These are phyloP conservation scores for Colletotrichum sp. DNA, from an alignment of 2,329 filamentous ascomycete genomes.

Conservation along the genomic window DNA sequence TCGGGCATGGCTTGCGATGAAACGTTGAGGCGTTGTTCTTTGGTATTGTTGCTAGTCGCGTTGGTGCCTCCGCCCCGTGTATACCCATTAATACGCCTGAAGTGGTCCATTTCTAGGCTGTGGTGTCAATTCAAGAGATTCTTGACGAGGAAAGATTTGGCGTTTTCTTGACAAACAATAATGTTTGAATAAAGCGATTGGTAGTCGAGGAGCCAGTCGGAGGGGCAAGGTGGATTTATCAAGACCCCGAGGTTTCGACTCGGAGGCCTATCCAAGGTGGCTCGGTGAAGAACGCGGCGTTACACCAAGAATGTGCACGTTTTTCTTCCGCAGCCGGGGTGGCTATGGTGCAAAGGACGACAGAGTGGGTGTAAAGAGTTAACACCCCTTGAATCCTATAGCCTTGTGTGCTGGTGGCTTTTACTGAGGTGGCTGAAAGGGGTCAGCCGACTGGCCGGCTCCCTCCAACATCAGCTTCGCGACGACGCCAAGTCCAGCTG, in stretches of 20 bases:
- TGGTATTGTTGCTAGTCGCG: no score
- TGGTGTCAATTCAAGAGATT: no score
- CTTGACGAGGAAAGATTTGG: rapidly evolving
- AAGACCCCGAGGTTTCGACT: background rate
- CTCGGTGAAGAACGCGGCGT: background rate
- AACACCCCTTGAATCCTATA: background rate
- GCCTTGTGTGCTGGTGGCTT: background rate
- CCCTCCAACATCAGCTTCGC: background rate
- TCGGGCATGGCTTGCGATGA: background rate
- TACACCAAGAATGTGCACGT: background rate
- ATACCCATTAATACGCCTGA: background rate
- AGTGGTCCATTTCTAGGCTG: background rate
- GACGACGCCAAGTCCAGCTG: background rate
- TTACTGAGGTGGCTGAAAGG: background rate
- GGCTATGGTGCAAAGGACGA: background rate
- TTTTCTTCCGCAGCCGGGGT: background rate
- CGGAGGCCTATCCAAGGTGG: background rate
- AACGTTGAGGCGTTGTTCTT: background rate
- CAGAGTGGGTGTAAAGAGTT: background rate
- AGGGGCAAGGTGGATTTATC: background rate
- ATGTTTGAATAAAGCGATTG: background rate
- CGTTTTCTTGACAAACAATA: rapidly evolving
- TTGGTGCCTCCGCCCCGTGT: background rate
- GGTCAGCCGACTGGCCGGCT: background rate
- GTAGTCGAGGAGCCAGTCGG: background rate